Evolutionary conservation across 2,329 filamentous ascomycete genomes (phyloP).

Genomic region (Fusarium cicatricum): DNA sequence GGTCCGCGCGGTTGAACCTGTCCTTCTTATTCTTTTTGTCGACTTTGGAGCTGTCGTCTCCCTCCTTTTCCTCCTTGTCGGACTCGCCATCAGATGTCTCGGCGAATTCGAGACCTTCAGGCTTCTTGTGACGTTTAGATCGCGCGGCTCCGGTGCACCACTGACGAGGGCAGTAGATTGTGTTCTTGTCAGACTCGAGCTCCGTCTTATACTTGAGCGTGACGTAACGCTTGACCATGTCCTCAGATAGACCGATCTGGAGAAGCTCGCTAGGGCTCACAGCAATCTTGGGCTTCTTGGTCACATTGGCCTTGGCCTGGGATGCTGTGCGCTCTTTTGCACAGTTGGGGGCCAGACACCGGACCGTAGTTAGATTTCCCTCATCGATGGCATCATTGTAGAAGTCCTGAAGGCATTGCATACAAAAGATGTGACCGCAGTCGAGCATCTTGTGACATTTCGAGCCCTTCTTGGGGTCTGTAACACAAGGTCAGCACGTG

Average conservation of each 20-base stretch:
- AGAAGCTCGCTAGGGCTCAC: slow-evolving; percentile 86
- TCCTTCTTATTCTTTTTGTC: slow-evolving; percentile 30
- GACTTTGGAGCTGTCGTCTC: slow-evolving; percentile 29
- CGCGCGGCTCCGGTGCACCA: slow-evolving; percentile 93
- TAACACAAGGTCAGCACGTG: not conserved
- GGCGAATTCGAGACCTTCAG: slow-evolving; percentile 68
- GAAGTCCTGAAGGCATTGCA: slow-evolving; percentile 86
- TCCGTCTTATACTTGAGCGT: slow-evolving; percentile 91
- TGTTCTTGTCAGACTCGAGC: slow-evolving; percentile 89
- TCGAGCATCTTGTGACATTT: slow-evolving; percentile 82
- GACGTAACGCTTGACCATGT: slow-evolving; percentile 84
- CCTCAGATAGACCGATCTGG: slow-evolving; percentile 75
- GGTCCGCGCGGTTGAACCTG: slow-evolving; percentile 62
- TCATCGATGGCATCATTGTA: slow-evolving; percentile 89
- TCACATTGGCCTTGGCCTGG: slow-evolving; percentile 16
- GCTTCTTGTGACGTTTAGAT: slow-evolving; percentile 77
- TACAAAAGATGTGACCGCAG: slow-evolving; percentile 92
- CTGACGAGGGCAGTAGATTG: slow-evolving; percentile 87
- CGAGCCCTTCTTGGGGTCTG: slow-evolving; percentile 87
- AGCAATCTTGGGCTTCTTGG: slow-evolving; percentile 68
- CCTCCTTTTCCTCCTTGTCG: slow-evolving; percentile 47
- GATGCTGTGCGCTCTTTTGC: slow-evolving; percentile 65
- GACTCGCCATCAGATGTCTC: slow-evolving; percentile 63
- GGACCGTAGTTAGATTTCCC: slow-evolving; percentile 80
- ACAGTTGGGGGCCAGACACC: slow-evolving; percentile 82